phyloP scores from a whole-genome alignment of 495 filamentous ascomycete genomes.

The Aspergillus sclerotiicarbonarius region DNA sequence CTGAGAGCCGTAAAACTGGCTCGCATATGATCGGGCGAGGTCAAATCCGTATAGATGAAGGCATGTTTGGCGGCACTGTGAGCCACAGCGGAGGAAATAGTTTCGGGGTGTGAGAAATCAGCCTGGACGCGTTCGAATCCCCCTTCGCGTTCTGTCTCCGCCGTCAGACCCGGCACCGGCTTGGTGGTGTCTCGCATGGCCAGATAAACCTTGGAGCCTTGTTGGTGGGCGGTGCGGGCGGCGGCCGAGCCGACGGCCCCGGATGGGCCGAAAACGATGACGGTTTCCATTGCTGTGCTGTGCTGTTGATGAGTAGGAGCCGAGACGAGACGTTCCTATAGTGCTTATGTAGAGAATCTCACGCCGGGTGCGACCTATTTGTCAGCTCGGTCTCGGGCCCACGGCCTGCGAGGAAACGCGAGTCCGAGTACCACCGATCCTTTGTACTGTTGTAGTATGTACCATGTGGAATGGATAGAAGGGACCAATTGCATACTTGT shows the following conservation, averaged over 20 bases:
- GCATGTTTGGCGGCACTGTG: conserved; percentile 24
- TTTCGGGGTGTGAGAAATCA: conserved; percentile 29
- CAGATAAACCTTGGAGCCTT: conserved; percentile 23
- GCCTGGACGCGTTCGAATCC: conserved; percentile 26
- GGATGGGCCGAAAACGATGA: conserved; percentile 31
- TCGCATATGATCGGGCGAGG: conserved; percentile 26
- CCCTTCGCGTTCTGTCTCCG: conserved; percentile 13
- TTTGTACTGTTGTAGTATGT: no score
- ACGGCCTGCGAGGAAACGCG: no score
- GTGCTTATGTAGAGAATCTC: no score
- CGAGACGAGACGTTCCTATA: no score
- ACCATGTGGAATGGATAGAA: no score
- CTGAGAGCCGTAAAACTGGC: conserved; percentile 25
- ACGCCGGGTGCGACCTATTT: no score
- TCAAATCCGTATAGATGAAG: conserved; percentile 30
- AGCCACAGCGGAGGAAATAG: conserved; percentile 20
- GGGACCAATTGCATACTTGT: no score
- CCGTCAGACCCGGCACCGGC: conserved; percentile 14
- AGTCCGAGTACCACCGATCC: no score
- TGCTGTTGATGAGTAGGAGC: no score
- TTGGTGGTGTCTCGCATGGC: conserved; percentile 25
- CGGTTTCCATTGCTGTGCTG: neutral
- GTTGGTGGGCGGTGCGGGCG: conserved; percentile 41
- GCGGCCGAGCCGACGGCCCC: conserved; percentile 33
- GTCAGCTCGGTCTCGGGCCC: no score